Conservation (phyloP, 192 early-diverging fungal genomes). For the Fimicolochytrium jonesii region DNA sequence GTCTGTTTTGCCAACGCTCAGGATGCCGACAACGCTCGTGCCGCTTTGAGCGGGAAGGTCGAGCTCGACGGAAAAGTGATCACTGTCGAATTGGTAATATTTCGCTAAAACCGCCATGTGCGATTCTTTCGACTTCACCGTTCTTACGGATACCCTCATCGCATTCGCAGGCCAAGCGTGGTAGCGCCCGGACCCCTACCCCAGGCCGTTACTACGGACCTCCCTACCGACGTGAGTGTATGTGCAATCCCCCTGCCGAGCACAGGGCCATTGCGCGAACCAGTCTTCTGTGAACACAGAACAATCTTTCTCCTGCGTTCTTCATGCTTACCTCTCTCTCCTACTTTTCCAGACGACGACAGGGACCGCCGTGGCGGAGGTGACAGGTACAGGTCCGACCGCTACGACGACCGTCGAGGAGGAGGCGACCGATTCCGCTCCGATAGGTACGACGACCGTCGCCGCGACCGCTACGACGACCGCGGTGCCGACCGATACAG, state of each 20-base stretch:
- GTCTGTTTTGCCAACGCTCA: constrained; percentile 34
- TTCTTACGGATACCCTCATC: neutral
- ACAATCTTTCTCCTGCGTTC: neutral
- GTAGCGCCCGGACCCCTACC: constrained; percentile 67
- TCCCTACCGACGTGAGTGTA: constrained; percentile 52
- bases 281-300: too few relatives aligned
- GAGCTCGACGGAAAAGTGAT: constrained; percentile 37
- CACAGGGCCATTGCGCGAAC: neutral
- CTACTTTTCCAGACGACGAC: neutral
- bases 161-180: constrained; percentile 58
- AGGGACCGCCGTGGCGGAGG: neutral
- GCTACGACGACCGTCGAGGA: constrained; percentile 15
- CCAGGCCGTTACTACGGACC: constrained; percentile 77
- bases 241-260: neutral
- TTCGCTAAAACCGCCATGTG: neutral
- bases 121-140: neutral
- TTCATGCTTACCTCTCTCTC: neutral
- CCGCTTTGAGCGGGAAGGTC: constrained; percentile 26
- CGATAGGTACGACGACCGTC: constrained; percentile 30
- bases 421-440: constrained; percentile 11
- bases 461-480: constrained; percentile 19
- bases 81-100: constrained; percentile 39
- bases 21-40: constrained; percentile 38
- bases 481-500: constrained; percentile 23
- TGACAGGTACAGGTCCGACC: neutral